Evolutionary conservation across 2,329 filamentous ascomycete genomes (phyloP).

Genomic region (Cladosporium austrohemisphaericum): DNA sequence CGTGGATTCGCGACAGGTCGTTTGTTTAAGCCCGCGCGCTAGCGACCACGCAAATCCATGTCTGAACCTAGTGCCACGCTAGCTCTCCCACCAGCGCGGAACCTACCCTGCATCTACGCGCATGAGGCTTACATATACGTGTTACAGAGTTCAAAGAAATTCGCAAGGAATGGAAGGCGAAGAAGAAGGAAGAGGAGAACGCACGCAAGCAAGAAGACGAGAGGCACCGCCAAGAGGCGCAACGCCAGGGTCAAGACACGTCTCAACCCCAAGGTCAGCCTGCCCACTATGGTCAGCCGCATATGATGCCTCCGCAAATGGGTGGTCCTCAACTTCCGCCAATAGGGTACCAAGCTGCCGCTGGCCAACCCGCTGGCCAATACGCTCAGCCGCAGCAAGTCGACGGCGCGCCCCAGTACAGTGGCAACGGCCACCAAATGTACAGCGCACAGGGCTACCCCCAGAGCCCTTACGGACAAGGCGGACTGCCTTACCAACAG

Average conservation of each 20-base stretch:
- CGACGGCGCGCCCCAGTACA: conserved; percentile 50
- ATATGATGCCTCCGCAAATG: conserved; percentile 45
- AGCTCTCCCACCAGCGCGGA: conserved; percentile 24
- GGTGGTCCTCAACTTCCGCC: conserved; percentile 48
- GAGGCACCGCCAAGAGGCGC: conserved; percentile 65
- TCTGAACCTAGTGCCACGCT: conserved; percentile 30
- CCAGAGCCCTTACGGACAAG: conserved; percentile 47
- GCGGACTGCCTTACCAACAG: conserved; percentile 46
- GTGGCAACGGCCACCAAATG: conserved; percentile 30
- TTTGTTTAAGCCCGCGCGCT: conserved; percentile 30
- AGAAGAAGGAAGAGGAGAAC: conserved; percentile 97
- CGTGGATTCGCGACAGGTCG: conserved; percentile 23
- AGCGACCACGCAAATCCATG: conserved; percentile 25
- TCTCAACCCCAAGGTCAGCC: conserved; percentile 46
- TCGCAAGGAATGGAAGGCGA: conserved; percentile 97
- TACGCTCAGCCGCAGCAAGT: conserved; percentile 44
- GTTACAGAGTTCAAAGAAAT: conserved; percentile 94
- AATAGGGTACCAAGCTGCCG: conserved; percentile 49
- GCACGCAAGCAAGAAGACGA: conserved; percentile 88
- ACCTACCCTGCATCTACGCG: conserved; percentile 21
- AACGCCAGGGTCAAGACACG: conserved; percentile 52
- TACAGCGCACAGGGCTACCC: conserved; percentile 49
- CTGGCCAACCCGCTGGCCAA: conserved; percentile 42
- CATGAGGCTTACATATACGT: conserved; percentile 35
- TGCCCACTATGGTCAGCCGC: conserved; percentile 41